Evolutionary conservation across 1,284 basidiomycete genomes (phyloP).

Genomic region (Fomitopsis palustris): DNA sequence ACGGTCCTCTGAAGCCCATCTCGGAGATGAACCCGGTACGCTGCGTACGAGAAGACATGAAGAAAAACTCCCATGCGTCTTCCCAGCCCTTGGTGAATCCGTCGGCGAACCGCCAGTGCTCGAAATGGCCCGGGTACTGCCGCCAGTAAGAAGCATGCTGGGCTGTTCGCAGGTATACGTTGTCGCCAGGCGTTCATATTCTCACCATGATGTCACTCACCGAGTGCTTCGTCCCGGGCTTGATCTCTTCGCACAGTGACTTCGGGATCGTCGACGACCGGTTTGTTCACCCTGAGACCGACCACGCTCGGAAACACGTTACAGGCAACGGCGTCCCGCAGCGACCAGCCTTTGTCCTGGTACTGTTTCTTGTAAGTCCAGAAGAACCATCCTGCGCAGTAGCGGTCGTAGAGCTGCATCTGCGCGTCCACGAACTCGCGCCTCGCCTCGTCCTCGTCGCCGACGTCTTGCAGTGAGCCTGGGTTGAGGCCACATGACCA

Average conservation of each 20-base stretch:
- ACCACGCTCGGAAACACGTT: constrained; percentile 46
- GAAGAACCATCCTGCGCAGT: constrained; percentile 79
- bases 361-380: constrained; percentile 86
- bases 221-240: constrained; percentile 36
- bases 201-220: constrained; percentile 26
- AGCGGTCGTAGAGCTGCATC: constrained; percentile 62
- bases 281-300: constrained; percentile 27
- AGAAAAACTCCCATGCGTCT: constrained; percentile 59
- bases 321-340: constrained; percentile 63
- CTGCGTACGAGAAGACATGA: constrained; percentile 20
- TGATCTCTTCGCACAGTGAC: constrained; percentile 32
- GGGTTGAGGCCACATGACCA: constrained; percentile 82
- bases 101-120: constrained; percentile 64
- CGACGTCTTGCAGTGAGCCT: constrained; percentile 47
- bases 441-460: constrained; percentile 42
- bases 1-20: constrained; percentile 60
- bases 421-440: constrained; percentile 63
- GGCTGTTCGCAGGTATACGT: constrained; percentile 29
- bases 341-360: constrained; percentile 78
- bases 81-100: constrained; percentile 73
- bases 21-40: constrained; percentile 36
- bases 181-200: neutral
- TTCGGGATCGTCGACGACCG: constrained; percentile 13
- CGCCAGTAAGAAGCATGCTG: constrained; percentile 60
- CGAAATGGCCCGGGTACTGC: constrained; percentile 45